phyloP scores from a whole-genome alignment of 2,329 filamentous ascomycete species.

The Leptographium procerum region DNA sequence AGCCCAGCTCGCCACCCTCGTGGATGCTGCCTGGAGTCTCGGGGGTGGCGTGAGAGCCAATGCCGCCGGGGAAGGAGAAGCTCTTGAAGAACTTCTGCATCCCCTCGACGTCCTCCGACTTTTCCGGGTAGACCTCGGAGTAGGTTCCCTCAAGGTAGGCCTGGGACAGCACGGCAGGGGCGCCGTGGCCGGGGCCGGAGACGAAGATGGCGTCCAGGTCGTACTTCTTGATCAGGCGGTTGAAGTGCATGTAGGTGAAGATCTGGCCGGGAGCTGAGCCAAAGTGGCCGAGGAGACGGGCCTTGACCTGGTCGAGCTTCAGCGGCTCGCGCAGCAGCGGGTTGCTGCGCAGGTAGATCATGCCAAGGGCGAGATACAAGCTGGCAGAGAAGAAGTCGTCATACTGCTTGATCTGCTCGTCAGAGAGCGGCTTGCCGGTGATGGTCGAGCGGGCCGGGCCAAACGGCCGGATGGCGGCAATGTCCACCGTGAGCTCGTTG shows the following conservation, averaged over 20 bases:
- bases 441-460: slow-evolving; percentile 55
- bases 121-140: slow-evolving; percentile 65
- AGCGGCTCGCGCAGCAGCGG: slow-evolving; percentile 60
- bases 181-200: slow-evolving; percentile 67
- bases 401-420: slow-evolving; percentile 56
- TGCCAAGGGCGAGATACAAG: slow-evolving; percentile 64
- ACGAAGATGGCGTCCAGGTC: slow-evolving; percentile 62
- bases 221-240: slow-evolving; percentile 71
- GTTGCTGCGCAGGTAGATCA: slow-evolving; percentile 70
- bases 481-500: slow-evolving; percentile 20
- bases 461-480: slow-evolving; percentile 50
- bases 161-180: slow-evolving; percentile 64
- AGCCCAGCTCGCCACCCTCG: slow-evolving; percentile 73
- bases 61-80: slow-evolving; percentile 71
- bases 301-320: slow-evolving; percentile 59
- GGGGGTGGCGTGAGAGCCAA: slow-evolving; percentile 67
- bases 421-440: slow-evolving; percentile 47
- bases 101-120: slow-evolving; percentile 55
- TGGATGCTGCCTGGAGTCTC: slow-evolving; percentile 69
- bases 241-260: slow-evolving; percentile 75
- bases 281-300: slow-evolving; percentile 65
- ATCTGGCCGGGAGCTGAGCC: slow-evolving; percentile 71
- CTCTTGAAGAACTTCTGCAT: slow-evolving; percentile 70
- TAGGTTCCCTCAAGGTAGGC: slow-evolving; percentile 70
- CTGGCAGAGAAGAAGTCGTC: slow-evolving; percentile 65